These are phyloP conservation scores for Claviceps arundinis DNA, from an alignment of 2,329 filamentous ascomycete species.

Conservation along the genomic window DNA sequence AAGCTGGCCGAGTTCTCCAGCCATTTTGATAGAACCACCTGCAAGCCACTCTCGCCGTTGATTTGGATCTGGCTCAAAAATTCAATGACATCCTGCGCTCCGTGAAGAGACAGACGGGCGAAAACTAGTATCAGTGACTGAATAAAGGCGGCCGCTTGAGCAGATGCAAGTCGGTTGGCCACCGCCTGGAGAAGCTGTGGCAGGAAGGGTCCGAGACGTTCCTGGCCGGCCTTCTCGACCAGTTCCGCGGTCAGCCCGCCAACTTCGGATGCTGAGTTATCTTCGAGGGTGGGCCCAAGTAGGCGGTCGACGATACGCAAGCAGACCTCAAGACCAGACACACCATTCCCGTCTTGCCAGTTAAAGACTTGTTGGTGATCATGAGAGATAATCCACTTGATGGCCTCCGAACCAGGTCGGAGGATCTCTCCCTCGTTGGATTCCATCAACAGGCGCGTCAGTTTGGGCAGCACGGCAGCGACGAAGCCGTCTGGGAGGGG, in stretches of 20 bases:
- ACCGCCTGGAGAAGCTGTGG: conserved; percentile 82
- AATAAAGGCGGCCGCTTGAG: conserved; percentile 78
- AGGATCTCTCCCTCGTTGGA: conserved; percentile 81
- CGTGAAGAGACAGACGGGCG: conserved; percentile 73
- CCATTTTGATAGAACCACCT: conserved; percentile 89
- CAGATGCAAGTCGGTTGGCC: conserved; percentile 68
- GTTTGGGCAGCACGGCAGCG: conserved; percentile 70
- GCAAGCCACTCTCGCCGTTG: conserved; percentile 65
- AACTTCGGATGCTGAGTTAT: conserved; percentile 90
- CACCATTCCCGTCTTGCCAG: conserved; percentile 70
- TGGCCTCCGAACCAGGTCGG: conserved; percentile 69
- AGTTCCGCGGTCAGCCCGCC: conserved; percentile 87
- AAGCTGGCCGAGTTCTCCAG: conserved; percentile 94
- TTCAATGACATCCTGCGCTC: conserved; percentile 77
- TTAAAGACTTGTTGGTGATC: conserved; percentile 81
- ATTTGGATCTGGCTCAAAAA: conserved; percentile 82
- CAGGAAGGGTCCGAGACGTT: conserved; percentile 79
- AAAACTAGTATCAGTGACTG: conserved; percentile 94
- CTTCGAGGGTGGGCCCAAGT: conserved; percentile 70
- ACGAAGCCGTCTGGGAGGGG: conserved; percentile 83
- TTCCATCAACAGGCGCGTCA: conserved; percentile 69
- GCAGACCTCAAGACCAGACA: conserved; percentile 76
- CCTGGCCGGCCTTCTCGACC: conserved; percentile 87
- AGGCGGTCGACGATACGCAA: conserved; percentile 87
- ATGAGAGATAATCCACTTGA: conserved; percentile 81